Evolutionary conservation across 345 rosid species (phyloP), one percentile per base, ranked within the genome.

Genomic region (Hibiscus syriacus): DNA sequence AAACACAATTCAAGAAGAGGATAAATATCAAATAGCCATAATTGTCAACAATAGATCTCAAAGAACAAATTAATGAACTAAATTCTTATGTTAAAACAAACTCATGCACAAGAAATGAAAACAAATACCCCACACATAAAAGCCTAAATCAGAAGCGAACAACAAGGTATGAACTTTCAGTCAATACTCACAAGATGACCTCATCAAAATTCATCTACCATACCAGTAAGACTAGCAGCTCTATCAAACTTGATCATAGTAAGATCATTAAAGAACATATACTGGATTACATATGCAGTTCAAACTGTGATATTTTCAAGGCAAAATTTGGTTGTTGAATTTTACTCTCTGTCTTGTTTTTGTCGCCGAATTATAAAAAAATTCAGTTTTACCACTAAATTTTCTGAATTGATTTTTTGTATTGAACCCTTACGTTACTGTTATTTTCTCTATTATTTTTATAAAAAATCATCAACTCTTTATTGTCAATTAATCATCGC

Each of bases 181-280:
- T 17, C 38, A 43, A 16, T 14, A 25, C 53, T 43, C 54, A 41
- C 27, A 23, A 53, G 36, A 63, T 41, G 49, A 25, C 12, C 50
- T 39, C 39, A 61, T 61, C 30, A 61, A 61, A 13, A 38, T 61
- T 46, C 30, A 38, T 61, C 66, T 3, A 41, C 5, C 26, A 60
- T n/a, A n/a, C n/a, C n/a, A n/a, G n/a, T 1, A 17, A 59, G 25
- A 62, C 7, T 14, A 23, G 27, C 20, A 23, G 16, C 22, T 41
- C 34, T 23, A 62, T 60, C 3, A 6, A 61, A 61, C 10, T 38
- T 22, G 12, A 62, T 14, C 66, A 39, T 39, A 6, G 13, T 45
- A 38, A 12, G 16, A 36, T 53, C 60, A 67, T 54, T 3, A 48
- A 67, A 36, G 39, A 67, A 63, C 67, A 63, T 25, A 45, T 43